phyloP scores from a whole-genome alignment of 2,329 filamentous ascomycete species.

The Fusarium nygamai region DNA sequence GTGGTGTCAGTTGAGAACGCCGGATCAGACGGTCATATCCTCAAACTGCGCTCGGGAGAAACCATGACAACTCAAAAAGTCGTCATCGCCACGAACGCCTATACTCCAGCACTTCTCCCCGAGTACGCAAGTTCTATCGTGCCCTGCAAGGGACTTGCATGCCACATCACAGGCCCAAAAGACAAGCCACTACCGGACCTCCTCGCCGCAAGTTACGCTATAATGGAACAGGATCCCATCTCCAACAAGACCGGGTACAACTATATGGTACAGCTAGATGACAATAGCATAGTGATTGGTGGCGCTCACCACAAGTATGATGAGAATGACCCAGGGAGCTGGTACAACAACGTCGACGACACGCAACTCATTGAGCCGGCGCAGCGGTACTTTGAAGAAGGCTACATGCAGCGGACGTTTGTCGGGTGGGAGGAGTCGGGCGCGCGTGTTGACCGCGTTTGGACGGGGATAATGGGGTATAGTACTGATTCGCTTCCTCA shows the following conservation, averaged over 20 bases:
- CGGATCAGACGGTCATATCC: not conserved
- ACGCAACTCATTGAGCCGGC: not conserved
- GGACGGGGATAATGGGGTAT: not conserved
- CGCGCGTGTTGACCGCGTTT: not conserved
- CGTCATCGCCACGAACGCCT: not conserved
- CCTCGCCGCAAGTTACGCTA: not conserved
- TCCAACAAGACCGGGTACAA: not conserved
- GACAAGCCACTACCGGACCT: not conserved
- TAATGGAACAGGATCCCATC: not conserved
- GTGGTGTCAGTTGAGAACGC: not conserved
- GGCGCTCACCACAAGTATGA: not conserved
- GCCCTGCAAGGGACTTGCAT: not conserved
- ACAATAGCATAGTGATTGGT: not conserved
- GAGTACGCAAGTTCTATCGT: not conserved
- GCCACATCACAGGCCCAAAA: not conserved
- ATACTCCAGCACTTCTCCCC: not conserved
- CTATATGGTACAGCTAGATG: not conserved
- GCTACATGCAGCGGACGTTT: not conserved
- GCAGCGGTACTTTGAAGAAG: not conserved
- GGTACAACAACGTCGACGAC: not conserved
- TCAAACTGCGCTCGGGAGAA: not conserved
- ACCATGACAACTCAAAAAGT: not conserved
- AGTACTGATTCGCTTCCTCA: not conserved
- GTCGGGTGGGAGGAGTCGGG: not conserved
- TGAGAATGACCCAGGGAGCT: not conserved